Base-by-base conservation (phyloP, 257 asterid genomes). In the Ballota nigra region DNA sequence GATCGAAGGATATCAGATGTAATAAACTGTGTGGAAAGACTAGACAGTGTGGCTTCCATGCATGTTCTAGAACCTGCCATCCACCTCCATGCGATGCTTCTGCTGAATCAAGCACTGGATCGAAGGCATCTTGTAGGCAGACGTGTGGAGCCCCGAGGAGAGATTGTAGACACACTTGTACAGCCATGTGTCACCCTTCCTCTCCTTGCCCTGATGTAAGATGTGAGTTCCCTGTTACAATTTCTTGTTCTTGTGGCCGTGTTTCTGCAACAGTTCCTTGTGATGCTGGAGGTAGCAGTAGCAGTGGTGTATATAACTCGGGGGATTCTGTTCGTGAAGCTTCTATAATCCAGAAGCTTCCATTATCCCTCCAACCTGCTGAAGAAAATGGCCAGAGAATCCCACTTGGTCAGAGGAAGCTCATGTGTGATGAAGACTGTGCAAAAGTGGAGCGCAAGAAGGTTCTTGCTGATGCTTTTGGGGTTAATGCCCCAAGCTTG, bases 121-220 rank as follows among this genome's bases (percentile, higher is more conserved):
- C 51, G 59, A 84, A 87, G 79, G 78, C 86, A 29, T 87, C 99
- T 58, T 95, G 99, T 75, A 87, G 91, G 76, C 98, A 95, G 82
- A 74, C 96, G 1, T 95, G 99, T 71, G 97, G 99, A 67, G 98
- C 97, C 64, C 98, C 99, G 8, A 87, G 98, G 83, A 85, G 96
- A 63, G 99, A 92, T 78, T 92, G 97, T 80, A 85, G 96, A 78
- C 99, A 95, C 78, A 86, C 97, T 0, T 95, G 99, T 73, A 82
- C 83, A 12, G 69, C 98, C 73, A 88, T 84, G 6, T 95, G 99
- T 75, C 99, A 95, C 75, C 99, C 98, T 43, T 81, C 88, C 12
- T 34, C 81, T 28, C 70, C 86, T 26, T 95, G 99, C 70, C 99
- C 98, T 8, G 97, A 92, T 65, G 84, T 80, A 26, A 87, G 92